Conservation (phyloP, 169 alveolate species). For the Eimeria praecox region DNA sequence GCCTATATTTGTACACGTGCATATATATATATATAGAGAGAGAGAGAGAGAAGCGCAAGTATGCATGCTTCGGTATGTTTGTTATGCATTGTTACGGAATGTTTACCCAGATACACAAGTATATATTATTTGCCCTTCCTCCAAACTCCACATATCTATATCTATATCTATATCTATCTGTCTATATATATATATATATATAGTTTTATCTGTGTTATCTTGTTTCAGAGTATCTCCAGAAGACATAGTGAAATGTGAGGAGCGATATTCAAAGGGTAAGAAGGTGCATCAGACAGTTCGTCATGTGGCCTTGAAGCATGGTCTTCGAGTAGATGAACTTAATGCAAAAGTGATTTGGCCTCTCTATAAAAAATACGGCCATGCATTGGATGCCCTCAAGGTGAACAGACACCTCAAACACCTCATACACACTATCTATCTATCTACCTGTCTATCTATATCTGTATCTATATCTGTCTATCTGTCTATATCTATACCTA, state of each 20-base stretch:
- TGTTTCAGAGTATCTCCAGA: slow-evolving; percentile 95
- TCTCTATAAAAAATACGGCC: slow-evolving; percentile 95
- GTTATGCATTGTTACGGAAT: too few relatives aligned
- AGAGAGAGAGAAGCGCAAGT: too few relatives aligned
- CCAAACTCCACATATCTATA: too few relatives aligned
- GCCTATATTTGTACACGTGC: background rate
- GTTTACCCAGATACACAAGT: too few relatives aligned
- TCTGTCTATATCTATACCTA: too few relatives aligned
- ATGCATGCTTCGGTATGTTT: background rate
- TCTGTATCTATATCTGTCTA: too few relatives aligned
- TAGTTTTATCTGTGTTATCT: background rate
- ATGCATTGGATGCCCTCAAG: slow-evolving; percentile 98
- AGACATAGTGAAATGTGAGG: slow-evolving; percentile 95
- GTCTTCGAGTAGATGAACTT: slow-evolving; percentile 94
- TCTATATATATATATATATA: too few relatives aligned
- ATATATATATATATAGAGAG: background rate
- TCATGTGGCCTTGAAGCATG: slow-evolving; percentile 94
- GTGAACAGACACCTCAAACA: too few relatives aligned
- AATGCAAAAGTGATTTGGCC: slow-evolving; percentile 98
- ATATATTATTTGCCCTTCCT: too few relatives aligned
- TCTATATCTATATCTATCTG: too few relatives aligned
- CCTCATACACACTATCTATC: too few relatives aligned
- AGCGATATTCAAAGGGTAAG: slow-evolving; percentile 95
- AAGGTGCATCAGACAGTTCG: slow-evolving; percentile 97
- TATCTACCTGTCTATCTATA: too few relatives aligned